Evolutionary conservation across 2,329 filamentous ascomycete genomes (phyloP).

Genomic region (Acephala macrosclerotiorum): DNA sequence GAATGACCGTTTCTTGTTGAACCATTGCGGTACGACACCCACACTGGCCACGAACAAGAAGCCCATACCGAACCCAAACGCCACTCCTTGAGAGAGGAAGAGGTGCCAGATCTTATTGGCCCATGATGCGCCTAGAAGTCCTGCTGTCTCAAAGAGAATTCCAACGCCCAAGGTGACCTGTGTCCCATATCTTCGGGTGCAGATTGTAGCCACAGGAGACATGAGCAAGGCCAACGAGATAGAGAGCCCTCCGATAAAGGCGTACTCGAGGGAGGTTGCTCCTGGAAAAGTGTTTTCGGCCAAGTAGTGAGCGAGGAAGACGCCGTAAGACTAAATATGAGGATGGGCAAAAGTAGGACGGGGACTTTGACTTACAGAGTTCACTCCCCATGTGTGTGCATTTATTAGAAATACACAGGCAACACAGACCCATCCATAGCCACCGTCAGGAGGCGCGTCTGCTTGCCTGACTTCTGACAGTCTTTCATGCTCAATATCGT

Average conservation of each 20-base stretch:
- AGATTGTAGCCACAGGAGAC: constrained; percentile 60
- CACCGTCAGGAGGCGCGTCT: constrained; percentile 59
- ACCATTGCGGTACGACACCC: constrained; percentile 67
- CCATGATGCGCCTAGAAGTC: constrained; percentile 76
- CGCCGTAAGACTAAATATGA: constrained; percentile 65
- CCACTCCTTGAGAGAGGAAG: constrained; percentile 76
- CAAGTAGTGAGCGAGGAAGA: constrained; percentile 80
- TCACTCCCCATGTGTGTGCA: constrained; percentile 55
- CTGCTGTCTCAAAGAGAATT: constrained; percentile 66
- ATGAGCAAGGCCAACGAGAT: constrained; percentile 71
- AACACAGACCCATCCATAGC: constrained; percentile 65
- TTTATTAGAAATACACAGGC: constrained; percentile 52
- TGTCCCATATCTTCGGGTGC: constrained; percentile 67
- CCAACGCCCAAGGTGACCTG: constrained; percentile 70
- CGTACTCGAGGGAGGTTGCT: constrained; percentile 71
- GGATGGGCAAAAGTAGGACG: constrained; percentile 10
- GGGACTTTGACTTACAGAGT: constrained; percentile 36
- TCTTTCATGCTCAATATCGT: constrained; percentile 16
- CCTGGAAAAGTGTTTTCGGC: constrained; percentile 66
- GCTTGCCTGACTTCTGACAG: constrained; percentile 14
- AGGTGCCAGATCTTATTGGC: constrained; percentile 76
- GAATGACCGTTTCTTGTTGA: constrained; percentile 59
- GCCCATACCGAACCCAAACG: constrained; percentile 81
- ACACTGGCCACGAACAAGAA: constrained; percentile 75
- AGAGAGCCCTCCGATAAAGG: constrained; percentile 78